These are phyloP conservation scores for Fusarium sp. DNA, from an alignment of 2,329 filamentous ascomycete genomes.

Conservation along the genomic window DNA sequence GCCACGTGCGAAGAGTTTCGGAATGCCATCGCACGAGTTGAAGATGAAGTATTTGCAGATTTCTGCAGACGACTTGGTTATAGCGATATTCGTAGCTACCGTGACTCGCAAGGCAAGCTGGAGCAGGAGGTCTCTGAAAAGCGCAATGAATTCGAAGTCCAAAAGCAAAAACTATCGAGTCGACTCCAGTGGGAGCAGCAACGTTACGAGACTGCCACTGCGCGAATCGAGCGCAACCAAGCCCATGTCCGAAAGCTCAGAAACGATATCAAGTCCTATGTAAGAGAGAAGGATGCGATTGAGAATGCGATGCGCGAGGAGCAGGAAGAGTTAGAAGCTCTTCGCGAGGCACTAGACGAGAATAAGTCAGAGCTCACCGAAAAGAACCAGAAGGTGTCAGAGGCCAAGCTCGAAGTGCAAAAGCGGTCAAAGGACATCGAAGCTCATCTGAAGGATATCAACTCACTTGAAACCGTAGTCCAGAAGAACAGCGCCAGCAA, in stretches of 20 bases:
- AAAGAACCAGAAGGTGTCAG: constrained; percentile 79
- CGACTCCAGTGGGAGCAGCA: constrained; percentile 67
- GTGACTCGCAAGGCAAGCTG: constrained; percentile 89
- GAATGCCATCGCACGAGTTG: constrained; percentile 77
- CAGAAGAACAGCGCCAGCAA: constrained; percentile 86
- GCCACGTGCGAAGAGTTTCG: constrained; percentile 63
- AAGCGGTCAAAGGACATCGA: constrained; percentile 89
- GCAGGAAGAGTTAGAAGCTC: constrained; percentile 78
- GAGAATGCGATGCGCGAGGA: constrained; percentile 77
- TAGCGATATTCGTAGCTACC: constrained; percentile 88
- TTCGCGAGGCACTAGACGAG: constrained; percentile 77
- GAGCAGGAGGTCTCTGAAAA: constrained; percentile 91
- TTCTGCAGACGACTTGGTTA: constrained; percentile 93
- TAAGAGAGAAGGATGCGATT: constrained; percentile 77
- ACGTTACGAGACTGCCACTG: constrained; percentile 66
- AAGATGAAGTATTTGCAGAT: constrained; percentile 85
- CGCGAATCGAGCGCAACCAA: constrained; percentile 75
- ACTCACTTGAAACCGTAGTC: constrained; percentile 82
- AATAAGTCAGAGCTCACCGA: constrained; percentile 74
- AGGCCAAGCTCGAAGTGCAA: constrained; percentile 81
- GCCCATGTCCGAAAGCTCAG: constrained; percentile 73
- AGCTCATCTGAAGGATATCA: constrained; percentile 74
- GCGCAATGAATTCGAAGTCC: constrained; percentile 85
- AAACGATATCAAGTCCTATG: constrained; percentile 74
- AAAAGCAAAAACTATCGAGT: constrained; percentile 78